Evolutionary conservation across 129 eudicot genomes (phyloP).

Genomic region (Arctium minus): DNA sequence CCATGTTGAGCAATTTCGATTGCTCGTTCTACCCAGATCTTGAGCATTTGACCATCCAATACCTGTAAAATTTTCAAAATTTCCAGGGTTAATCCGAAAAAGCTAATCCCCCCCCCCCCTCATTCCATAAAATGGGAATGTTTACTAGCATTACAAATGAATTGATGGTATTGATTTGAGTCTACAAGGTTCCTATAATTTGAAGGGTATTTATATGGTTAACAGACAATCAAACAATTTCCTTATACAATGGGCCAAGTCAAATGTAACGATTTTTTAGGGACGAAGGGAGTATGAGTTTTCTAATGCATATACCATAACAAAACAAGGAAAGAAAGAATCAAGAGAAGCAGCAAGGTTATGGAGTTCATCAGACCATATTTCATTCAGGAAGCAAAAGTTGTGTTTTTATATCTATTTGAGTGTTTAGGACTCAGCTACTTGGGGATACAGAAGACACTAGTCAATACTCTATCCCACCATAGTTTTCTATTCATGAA

Average conservation of each 20-base stretch:
- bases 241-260: background rate
- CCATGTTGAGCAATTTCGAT: slow-evolving; percentile 66
- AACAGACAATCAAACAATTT: background rate
- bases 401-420: too few relatives aligned
- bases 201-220: background rate
- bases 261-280: too few relatives aligned
- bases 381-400: too few relatives aligned
- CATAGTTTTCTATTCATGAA: too few relatives aligned
- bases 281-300: background rate
- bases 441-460: too few relatives aligned
- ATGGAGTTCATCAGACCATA: too few relatives aligned
- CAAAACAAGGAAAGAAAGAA: background rate
- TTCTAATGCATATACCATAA: background rate
- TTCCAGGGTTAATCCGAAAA: background rate
- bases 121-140: background rate
- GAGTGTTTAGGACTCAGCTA: too few relatives aligned
- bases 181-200: background rate
- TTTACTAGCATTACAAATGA: background rate
- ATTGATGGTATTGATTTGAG: background rate
- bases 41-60: slow-evolving; percentile 94
- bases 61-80: slow-evolving; percentile 44
- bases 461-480: too few relatives aligned
- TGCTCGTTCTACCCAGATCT: slow-evolving; percentile 82
- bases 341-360: background rate
- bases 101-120: background rate